Base-by-base conservation (phyloP, 1,139 yeast genomes). In the Sugiyamaella sp. region DNA sequence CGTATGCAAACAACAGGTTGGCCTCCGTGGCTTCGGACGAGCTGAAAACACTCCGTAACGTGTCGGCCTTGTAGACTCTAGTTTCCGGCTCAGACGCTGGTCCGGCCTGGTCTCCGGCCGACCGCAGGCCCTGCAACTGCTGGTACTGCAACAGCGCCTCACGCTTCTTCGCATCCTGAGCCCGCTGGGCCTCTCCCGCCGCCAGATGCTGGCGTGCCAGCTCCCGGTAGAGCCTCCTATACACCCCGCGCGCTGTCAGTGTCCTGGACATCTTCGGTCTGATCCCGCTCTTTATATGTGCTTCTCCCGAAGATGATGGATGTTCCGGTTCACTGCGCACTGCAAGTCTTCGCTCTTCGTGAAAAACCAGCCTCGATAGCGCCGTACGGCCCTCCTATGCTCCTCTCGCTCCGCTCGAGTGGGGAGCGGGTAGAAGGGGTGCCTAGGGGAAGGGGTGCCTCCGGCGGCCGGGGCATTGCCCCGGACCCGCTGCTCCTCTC, bases 1-100 rank as follows among this genome's bases (percentile, higher is more conserved):
- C 85, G 8, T 65, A 57, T 54, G 85, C 75, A 60, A 81, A 64
- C 10, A 49, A 46, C 73, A 58, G 67, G 66, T 57, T 56, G 1
- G 53, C 55, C 5, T 54, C 57, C n/a, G 46, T 51, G 21, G 51
- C 57, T 12, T 32, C 48, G 27, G 42, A 19, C 21, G 35, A 4
- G 29, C 2, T 32, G 37, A 25, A 53, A 61, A 65, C 27, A 57
- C 40, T 51, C 16, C 66, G 60, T 24, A 66, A 55, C 5, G 53
- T 54, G 2, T 52, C 38, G 9, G 66, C 47, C 43, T 66, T 62
- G 58, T 65, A 65, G 12, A 17, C 25, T 19, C 33, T 16, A 4
- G 24, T 43, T 8, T 16, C 35, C 25, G 35, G 44, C 22, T 32
- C 45, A 16, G 45, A 48, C 2, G 44, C 16, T 10, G 50, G 51